These are phyloP conservation scores for Saccharata proteae DNA, from an alignment of 2,329 filamentous ascomycete genomes.

Conservation along the genomic window DNA sequence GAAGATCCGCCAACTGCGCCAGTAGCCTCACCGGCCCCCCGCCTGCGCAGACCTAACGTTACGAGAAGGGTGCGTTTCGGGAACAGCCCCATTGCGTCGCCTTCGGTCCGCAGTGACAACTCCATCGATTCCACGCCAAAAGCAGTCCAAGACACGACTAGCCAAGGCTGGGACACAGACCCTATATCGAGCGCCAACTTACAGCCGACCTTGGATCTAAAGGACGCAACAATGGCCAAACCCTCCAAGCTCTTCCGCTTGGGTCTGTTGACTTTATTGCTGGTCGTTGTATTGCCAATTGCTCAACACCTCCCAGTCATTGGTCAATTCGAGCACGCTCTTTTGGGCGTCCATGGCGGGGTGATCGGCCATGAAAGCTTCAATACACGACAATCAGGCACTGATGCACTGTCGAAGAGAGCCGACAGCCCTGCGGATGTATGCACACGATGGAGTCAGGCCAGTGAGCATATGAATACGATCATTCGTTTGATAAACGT, in stretches of 20 bases:
- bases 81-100: too few species aligned
- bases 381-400: too few species aligned
- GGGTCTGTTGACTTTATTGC: constrained; percentile 1
- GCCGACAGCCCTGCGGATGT: constrained; percentile 21
- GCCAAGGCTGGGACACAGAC: too few species aligned
- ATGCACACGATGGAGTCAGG: constrained; percentile 26
- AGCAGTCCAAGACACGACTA: too few species aligned
- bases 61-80: too few species aligned
- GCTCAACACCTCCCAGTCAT: constrained; percentile 1
- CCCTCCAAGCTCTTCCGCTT: constrained; percentile 1
- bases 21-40: too few species aligned
- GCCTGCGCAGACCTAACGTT: too few species aligned
- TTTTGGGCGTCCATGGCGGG: background rate
- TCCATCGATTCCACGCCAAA: too few species aligned
- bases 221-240: background rate
- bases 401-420: constrained; percentile 13
- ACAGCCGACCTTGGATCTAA: too few species aligned
- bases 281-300: constrained; percentile 1
- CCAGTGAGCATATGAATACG: constrained; percentile 12
- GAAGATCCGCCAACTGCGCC: too few species aligned
- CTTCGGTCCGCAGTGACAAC: too few species aligned
- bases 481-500: background rate
- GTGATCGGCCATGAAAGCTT: background rate
- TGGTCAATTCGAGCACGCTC: background rate
- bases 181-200: too few species aligned